Conservation (phyloP, 352 stramenopile species). For the Paralagenidium karlingii region DNA sequence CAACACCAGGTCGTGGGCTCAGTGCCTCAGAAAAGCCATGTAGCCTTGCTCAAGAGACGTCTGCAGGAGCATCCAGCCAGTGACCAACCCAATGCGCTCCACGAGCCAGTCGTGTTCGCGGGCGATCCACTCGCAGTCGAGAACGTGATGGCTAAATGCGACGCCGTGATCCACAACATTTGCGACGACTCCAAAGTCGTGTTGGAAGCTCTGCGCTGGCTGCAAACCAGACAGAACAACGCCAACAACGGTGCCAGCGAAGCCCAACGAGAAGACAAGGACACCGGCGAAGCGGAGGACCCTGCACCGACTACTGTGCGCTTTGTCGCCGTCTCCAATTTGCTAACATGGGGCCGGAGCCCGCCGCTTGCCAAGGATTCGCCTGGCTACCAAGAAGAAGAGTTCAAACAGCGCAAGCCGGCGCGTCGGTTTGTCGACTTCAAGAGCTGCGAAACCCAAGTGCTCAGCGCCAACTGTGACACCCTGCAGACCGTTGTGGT, state of each 20-base stretch:
- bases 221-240: not conserved
- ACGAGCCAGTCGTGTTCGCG: constrained; percentile 35
- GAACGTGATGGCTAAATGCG: constrained; percentile 35
- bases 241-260: constrained; percentile 1
- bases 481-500: constrained; percentile 64
- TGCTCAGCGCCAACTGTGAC: constrained; percentile 49
- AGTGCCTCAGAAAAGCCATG: constrained; percentile 25
- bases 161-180: constrained; percentile 40
- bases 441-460: constrained; percentile 75
- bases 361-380: constrained; percentile 15
- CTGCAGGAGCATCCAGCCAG: constrained; percentile 44
- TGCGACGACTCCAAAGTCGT: constrained; percentile 30
- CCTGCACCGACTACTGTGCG: constrained; percentile 16
- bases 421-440: constrained; percentile 53
- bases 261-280: constrained; percentile 9
- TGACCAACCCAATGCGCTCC: constrained; percentile 23
- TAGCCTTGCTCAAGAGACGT: constrained; percentile 27
- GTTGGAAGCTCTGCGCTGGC: constrained; percentile 58
- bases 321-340: constrained; percentile 62
- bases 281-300: constrained; percentile 14
- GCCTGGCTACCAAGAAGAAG: constrained; percentile 42
- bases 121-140: constrained; percentile 29
- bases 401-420: constrained; percentile 70
- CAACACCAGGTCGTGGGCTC: constrained; percentile 27
- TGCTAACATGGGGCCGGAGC: constrained; percentile 76